Evolutionary conservation across 2,329 filamentous ascomycete species (phyloP).

Genomic region (Apiospora pterosperma): DNA sequence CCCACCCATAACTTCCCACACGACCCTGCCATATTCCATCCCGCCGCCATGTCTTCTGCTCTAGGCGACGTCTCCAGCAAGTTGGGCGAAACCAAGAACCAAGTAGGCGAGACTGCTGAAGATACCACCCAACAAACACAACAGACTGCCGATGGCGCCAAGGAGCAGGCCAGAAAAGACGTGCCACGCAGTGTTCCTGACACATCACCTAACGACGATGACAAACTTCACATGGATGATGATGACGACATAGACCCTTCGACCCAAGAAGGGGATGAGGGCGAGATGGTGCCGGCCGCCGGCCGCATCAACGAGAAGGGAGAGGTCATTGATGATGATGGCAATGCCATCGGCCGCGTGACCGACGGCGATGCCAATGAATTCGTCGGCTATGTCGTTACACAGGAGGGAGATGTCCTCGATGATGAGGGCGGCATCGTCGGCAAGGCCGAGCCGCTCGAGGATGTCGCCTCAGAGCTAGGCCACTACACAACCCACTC

Average conservation of each 20-base stretch:
- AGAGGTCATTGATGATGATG: constrained; percentile 54
- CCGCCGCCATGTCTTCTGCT: constrained; percentile 2
- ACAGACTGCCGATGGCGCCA: background rate
- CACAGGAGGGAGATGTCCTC: constrained; percentile 32
- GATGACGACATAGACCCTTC: constrained; percentile 13
- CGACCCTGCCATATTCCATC: background rate
- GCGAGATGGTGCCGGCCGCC: constrained; percentile 32
- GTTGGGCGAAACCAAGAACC: background rate
- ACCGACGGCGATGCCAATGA: constrained; percentile 25
- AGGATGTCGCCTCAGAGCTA: constrained; percentile 25
- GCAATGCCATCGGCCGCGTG: constrained; percentile 42
- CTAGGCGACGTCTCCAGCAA: background rate
- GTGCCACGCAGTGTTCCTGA: background rate
- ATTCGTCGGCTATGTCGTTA: constrained; percentile 29
- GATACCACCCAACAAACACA: background rate
- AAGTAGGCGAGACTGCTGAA: background rate
- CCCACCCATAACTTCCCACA: background rate
- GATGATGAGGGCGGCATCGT: constrained; percentile 27
- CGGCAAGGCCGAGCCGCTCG: constrained; percentile 29
- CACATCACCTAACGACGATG: background rate
- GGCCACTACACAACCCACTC: constrained; percentile 26
- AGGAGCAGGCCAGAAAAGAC: background rate
- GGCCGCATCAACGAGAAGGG: constrained; percentile 48
- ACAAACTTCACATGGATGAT: constrained; percentile 8
- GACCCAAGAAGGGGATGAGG: constrained; percentile 22